Evolutionary conservation across 208 protist genomes (phyloP), one percentile per base, ranked within the genome.

Genomic region (Wallacemonas rigidus): DNA sequence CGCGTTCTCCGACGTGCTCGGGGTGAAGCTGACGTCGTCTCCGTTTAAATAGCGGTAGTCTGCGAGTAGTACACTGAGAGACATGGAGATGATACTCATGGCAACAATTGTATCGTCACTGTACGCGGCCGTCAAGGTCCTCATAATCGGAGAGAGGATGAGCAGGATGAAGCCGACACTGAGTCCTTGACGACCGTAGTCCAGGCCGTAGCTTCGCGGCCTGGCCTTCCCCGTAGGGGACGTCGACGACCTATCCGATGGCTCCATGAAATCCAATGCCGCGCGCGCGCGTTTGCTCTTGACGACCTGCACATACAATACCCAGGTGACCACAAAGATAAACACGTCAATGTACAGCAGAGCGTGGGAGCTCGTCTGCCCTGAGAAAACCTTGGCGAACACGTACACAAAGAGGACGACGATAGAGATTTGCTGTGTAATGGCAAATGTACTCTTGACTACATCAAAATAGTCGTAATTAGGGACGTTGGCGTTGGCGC

Each of bases 31-130:
- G 57, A 84, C 69, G 45, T 85, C 86, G 64, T 92, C 88, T 43
- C 83, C 89, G 63, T 93, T 94, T 26, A 95, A 71, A 71, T 95
- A 97, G 69, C 82, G 89, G 77, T 97, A 97, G 76, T 97, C 91
- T 0, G 87, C 85, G 62, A 86, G 54, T 14, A 94, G 68, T 55
- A 96, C 76, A 69, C 96, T 82, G 45, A 97, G 43, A 40, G 75
- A 89, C 87, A 96, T 92, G 45, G 85, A 82, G 67, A 93, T 76
- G 41, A 94, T 83, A 70, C 84, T 91, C 43, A 96, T 79, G 35
- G 91, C 82, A 9, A 93, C 84, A 76, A 97, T 95, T n/a, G 93
- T 97, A 73, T 97, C 93, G 67, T 96, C 79, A 63, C 83, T 91
- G 77, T 92, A 97, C 43, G 87, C 86, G 7, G 90, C 83, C 6